Base-by-base conservation (phyloP, 495 filamentous ascomycete species). In the Emericellopsis terricola region DNA sequence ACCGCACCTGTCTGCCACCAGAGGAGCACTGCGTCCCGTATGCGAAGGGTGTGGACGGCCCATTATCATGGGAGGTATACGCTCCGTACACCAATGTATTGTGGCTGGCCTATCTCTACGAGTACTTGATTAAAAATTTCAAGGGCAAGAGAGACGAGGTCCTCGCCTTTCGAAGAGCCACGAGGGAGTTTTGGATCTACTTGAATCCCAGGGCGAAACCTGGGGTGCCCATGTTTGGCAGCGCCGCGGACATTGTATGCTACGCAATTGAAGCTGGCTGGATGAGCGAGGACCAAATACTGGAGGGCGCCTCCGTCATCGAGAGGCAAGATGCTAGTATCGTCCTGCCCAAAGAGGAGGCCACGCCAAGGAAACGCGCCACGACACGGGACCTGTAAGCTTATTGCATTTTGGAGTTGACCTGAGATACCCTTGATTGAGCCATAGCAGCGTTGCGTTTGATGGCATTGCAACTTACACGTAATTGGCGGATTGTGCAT, bases 71-170 rank as follows among this genome's bases (percentile, higher is more conserved):
- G 61, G 31, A 37, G 0, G 41, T 23, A 3, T 41, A 64, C 38
- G 38, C 51, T 10, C 64, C 66, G 1, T 69, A 65, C 42, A 65
- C 61, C 3, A 71, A 71, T 31, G 60, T 69, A 1, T 48, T 71
- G 10, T 71, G 66, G 66, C 52, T 65, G 10, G 56, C 57, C 4
- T 64, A 65, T 23, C 48, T 68, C 15, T 65, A 63, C 39, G 49
- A 51, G 10, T 59, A 59, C 31, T 48, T 68, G 23, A 31, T 50
- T 1, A 18, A 15, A 14, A 42, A 56, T 30, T 62, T 60, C 29
- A 35, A 35, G 15, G 58, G 56, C 0, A 44, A 48, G 3, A 45
- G 41, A 28, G 47, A 46, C 34, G 54, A 55, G 34, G 38, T 62
- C 5, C 35, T 31, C 8, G 32, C 33, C 4, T 65, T 67, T 33